Conservation (phyloP, 331 rosid species). For the Rosa hybrid region DNA sequence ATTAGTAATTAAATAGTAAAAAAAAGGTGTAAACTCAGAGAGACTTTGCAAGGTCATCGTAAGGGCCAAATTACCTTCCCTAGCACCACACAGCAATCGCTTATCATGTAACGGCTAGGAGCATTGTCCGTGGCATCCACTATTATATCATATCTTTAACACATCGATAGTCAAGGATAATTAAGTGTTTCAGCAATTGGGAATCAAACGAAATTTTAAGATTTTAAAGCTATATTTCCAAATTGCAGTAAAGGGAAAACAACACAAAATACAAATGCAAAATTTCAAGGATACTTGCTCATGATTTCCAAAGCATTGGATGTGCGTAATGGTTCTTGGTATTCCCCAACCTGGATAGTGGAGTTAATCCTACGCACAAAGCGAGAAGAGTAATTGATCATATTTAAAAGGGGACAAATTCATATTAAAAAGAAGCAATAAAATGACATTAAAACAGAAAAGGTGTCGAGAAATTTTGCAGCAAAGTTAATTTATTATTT, state of each 20-base stretch:
- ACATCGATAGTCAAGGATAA: slow-evolving; percentile 47
- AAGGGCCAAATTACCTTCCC: slow-evolving; percentile 68
- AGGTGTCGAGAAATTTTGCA: not conserved
- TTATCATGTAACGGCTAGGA: slow-evolving; percentile 93
- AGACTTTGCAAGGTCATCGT: not conserved
- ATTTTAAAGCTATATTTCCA: not conserved
- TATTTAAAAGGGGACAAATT: not conserved
- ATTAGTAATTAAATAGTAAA: not conserved
- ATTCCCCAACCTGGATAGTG: slow-evolving; percentile 70
- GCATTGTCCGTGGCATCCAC: slow-evolving; percentile 98
- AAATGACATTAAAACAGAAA: slow-evolving; percentile 13
- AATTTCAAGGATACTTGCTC: slow-evolving; percentile 70
- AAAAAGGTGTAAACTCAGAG: not conserved
- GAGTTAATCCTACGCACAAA: slow-evolving; percentile 68
- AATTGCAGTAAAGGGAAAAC: not conserved
- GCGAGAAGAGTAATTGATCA: not conserved
- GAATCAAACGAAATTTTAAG: not conserved
- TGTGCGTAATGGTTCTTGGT: slow-evolving; percentile 77
- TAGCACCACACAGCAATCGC: slow-evolving; percentile 91
- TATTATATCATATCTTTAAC: slow-evolving; percentile 69
- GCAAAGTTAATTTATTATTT: not conserved
- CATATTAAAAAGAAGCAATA: slow-evolving; percentile 26
- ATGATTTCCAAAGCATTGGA: slow-evolving; percentile 84
- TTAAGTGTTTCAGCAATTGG: slow-evolving; percentile 1
- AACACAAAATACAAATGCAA: not conserved